Evolutionary conservation across 495 filamentous ascomycete genomes (phyloP).

Genomic region (Lasiosphaeris hirsuta): DNA sequence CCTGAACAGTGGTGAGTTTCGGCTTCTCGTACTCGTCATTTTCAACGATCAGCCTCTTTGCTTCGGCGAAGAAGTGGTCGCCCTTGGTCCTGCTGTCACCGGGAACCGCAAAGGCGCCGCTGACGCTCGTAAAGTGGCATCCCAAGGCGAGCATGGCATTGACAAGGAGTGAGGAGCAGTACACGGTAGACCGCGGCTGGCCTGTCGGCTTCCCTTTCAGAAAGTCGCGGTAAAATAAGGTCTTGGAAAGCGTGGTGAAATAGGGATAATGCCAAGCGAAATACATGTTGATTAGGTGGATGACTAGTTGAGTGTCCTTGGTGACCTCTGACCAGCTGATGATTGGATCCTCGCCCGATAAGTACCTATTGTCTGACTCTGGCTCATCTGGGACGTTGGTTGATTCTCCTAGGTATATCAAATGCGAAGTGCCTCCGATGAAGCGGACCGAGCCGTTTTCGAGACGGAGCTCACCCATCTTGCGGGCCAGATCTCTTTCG

Average conservation of each 20-base stretch:
- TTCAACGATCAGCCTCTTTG: conserved; percentile 82
- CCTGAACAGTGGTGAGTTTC: conserved; percentile 89
- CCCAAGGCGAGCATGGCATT: conserved; percentile 96
- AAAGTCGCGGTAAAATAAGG: conserved; percentile 86
- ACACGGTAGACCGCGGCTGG: conserved; percentile 52
- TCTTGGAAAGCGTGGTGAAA: conserved; percentile 90
- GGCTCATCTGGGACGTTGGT: conserved; percentile 48
- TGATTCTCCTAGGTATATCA: conserved; percentile 71
- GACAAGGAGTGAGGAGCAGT: conserved; percentile 86
- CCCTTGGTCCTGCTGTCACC: conserved; percentile 81
- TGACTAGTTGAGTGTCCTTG: conserved; percentile 69
- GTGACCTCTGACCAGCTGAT: conserved; percentile 88
- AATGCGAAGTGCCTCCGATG: conserved; percentile 90
- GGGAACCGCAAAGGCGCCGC: conserved; percentile 64
- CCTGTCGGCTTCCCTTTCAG: conserved; percentile 52
- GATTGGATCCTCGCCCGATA: conserved; percentile 58
- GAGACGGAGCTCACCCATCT: conserved; percentile 85
- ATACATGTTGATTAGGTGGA: conserved; percentile 93
- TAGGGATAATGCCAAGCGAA: conserved; percentile 98
- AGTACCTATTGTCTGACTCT: conserved; percentile 44
- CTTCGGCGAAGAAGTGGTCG: conserved; percentile 95
- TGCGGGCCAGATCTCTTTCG: conserved; percentile 82
- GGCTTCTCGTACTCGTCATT: conserved; percentile 93
- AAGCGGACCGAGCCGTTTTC: conserved; percentile 90
- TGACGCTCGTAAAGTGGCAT: conserved; percentile 86